Evolutionary conservation across 768 basidiomycete genomes (phyloP), one percentile per base, ranked within the genome.

Genomic region (Macrocybe gigantea): DNA sequence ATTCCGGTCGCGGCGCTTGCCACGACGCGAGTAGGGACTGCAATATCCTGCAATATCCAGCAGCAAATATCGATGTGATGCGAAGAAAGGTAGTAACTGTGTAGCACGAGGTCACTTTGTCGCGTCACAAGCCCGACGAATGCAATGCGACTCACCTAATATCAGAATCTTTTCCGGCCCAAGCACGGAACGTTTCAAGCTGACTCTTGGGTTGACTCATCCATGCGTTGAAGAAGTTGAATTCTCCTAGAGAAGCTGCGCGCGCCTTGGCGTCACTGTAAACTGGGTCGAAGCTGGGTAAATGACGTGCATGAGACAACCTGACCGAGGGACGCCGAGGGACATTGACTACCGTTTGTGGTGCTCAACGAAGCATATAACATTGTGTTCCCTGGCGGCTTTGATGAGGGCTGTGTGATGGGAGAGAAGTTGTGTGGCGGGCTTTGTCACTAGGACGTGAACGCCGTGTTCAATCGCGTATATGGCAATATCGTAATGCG

Each of bases 141-240:
- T 33, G 22, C 34, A 15, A 44, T 38, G 42, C 47, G 45, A 15
- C 56, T 53, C 45, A 79, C 85, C 87, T 91, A 68, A 95, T 93
- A 56, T 95, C 93, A 33, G 88, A 90, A 63, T 93, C 90, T 66
- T 85, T 91, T 34, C 93, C 93, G 22, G 93, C 93, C 93, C 93
- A 96, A 6, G 88, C 88, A 48, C 83, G 82, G 80, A 95, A 96
- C 0, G 93, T 95, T 66, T 93, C 89, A 29, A 96, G 77, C 66
- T 96, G 93, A 58, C 80, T 84, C 69, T 96, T 96, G 38, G 93
- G 93, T 64, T 95, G 93, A 60, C 88, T 92, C 93, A 96, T 96
- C 91, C 93, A 95, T 34, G 92, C 89, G 56, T 73, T 89, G 80
- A 93, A 95, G 68, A 92, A 95, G 69, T 93, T 95, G 71, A 93